Evolutionary conservation across 108 stramenopile genomes (phyloP), one percentile per base, ranked within the genome.

Genomic region (Heterococcus sp.): DNA sequence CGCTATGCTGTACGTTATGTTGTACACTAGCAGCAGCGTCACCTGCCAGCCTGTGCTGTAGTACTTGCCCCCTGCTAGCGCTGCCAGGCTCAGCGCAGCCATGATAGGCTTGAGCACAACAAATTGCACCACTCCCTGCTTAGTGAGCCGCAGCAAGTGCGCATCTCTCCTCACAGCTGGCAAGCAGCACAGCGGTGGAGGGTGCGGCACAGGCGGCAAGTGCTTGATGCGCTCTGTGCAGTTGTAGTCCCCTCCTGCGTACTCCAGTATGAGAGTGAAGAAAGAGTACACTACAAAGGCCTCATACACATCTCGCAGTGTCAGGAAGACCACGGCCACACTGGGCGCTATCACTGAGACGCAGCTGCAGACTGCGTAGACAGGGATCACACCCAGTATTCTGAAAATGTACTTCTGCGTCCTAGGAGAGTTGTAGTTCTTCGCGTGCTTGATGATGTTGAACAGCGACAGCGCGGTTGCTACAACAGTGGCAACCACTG

Each of bases 231-330:
- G 79, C 64, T 84, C 75, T 37, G 75, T 67, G 36, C 83, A 84
- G 70, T 75, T 84, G 65, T 78, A 74, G 38, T 89, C 89, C 33
- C 86, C 85, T 1, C 87, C 88, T 2, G 83, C 76, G 68, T 79
- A 88, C 37, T 81, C 82, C 8, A 90, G 58, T 34, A 90, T 81
- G 27, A 90, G 81, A 2, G 75, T 46, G 0, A 89, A 37, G 84
- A 90, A 90, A 11, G 82, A 72, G 72, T 89, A 89, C 32, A 90
- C 74, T 30, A 90, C 89, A 32, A 84, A 90, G 0, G 87, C 84
- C 84, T 90, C 89, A 74, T 87, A 88, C 58, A 65, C 37, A 37
- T 89, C 89, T 2, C 89, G 85, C 5, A 87, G 86, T 2, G 65
- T 81, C 36, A 81, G 32, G 11, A 72, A 71, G 34, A 81, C 79